Base-by-base conservation (phyloP, 192 early-diverging fungal species). In the Mortierella claussenii region DNA sequence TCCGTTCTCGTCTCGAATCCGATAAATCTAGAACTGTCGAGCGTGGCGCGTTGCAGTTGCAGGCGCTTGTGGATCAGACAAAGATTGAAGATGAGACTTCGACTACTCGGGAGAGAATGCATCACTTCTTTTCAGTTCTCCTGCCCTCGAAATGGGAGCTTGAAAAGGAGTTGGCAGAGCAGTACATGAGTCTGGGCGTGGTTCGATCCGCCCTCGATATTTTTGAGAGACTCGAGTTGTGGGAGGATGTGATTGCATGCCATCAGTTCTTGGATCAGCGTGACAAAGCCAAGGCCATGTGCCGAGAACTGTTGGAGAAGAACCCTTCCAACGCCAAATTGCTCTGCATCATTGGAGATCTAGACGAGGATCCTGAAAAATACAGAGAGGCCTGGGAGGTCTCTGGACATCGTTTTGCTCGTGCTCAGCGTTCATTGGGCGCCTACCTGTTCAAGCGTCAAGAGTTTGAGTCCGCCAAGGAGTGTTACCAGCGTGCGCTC, bases 51-150 rank as follows among this genome's bases (percentile, higher is more conserved):
- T 80, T 99, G 54, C 98, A 99, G 79, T 80, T 99, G 26, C 96
- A 99, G 81, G 92, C 95, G 7, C 80, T 99, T n/a, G 98, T 99
- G 0, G 96, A 99, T 69, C 98, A 99, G 81, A 88, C 94, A 68
- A 81, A 83, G 34, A 82, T 81, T 63, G 49, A 69, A 23, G 68
- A 87, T 7, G 90, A 91, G 46, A 89, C 93, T 13, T 83, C 93
- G 2, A 82, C 87, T 3, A 85, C 84, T 1, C 64, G 85, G 12
- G 95, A 97, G 68, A 87, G 98, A 12, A 80, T 97, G 81, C 82
- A 80, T 18, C 91, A 93, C 59, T 87, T 98, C 69, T 95, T 89
- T 50, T 87, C 90, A 1, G 78, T 98, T 26, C 49, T 86, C 44
- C 59, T 98, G 21, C 98, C 98, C 17, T 88, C 93, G 58, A 96